These are phyloP conservation scores for Phaeotremella fagi DNA, from an alignment of 768 basidiomycete genomes.

Conservation along the genomic window DNA sequence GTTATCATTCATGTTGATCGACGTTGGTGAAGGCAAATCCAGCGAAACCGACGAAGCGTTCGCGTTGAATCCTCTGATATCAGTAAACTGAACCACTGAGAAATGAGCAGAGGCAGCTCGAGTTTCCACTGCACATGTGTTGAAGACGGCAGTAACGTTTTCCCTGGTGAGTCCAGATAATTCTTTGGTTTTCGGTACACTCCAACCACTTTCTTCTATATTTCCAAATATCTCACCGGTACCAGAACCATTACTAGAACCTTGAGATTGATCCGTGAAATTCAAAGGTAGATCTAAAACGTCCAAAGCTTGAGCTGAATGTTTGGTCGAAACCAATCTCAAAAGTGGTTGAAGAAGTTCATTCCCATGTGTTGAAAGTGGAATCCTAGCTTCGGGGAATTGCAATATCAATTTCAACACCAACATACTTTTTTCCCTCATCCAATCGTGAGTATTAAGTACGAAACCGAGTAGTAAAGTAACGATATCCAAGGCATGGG, in stretches of 20 bases:
- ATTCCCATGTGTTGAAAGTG: constrained; percentile 69
- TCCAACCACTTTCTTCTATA: constrained; percentile 79
- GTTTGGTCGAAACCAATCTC: constrained; percentile 78
- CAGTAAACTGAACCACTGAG: constrained; percentile 43
- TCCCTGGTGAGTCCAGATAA: constrained; percentile 62
- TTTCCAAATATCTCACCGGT: constrained; percentile 68
- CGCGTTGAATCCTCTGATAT: constrained; percentile 51
- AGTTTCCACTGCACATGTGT: constrained; percentile 68
- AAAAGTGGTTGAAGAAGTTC: constrained; percentile 88
- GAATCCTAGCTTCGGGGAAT: constrained; percentile 70
- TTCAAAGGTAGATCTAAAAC: constrained; percentile 87
- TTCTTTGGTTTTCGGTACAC: constrained; percentile 63
- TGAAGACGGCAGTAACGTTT: constrained; percentile 80
- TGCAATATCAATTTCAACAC: constrained; percentile 84
- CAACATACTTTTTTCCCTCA: constrained; percentile 76
- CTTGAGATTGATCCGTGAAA: constrained; percentile 58
- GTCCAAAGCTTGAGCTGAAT: constrained; percentile 78
- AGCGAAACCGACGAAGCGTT: constrained; percentile 28
- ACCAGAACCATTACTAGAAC: too few relatives aligned
- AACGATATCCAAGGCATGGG: constrained; percentile 66
- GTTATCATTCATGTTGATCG: constrained; percentile 36
- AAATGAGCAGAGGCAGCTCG: constrained; percentile 63
- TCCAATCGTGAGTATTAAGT: constrained; percentile 74
- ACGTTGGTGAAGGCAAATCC: constrained; percentile 40
- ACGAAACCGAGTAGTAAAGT: constrained; percentile 81